Percentiles rank a stretch among this genome's conserved stretches.
Conservation (phyloP, 2,329 filamentous ascomycete species). For the Orbilia quercus region DNA sequence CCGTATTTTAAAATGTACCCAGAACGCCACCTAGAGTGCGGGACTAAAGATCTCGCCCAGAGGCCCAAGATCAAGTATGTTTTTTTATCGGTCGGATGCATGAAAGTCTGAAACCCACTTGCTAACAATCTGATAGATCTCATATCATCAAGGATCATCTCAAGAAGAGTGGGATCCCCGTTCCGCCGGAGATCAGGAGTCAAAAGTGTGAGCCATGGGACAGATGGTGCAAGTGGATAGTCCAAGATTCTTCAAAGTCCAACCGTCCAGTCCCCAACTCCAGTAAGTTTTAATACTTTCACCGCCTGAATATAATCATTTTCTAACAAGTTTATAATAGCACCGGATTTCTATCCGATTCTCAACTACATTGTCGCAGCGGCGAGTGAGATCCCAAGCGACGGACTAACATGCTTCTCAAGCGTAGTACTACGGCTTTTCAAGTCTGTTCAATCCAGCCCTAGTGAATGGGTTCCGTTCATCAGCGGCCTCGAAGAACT, state of each 20-base stretch:
- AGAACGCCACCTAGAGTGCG: constrained; percentile 42
- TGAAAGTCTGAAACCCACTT: background rate
- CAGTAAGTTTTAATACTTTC: constrained; percentile 41
- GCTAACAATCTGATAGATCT: constrained; percentile 28
- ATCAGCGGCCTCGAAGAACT: constrained; percentile 45
- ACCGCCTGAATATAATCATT: no score
- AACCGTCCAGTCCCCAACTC: constrained; percentile 48
- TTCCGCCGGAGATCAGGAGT: constrained; percentile 52
- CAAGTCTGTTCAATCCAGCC: constrained; percentile 41
- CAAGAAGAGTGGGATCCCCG: constrained; percentile 39
- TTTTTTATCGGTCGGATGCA: background rate
- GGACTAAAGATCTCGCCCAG: constrained; percentile 51
- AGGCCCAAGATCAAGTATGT: constrained; percentile 47
- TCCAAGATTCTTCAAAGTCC: constrained; percentile 38
- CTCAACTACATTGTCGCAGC: constrained; percentile 46
- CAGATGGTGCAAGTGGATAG: constrained; percentile 51
- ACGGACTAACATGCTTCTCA: constrained; percentile 52
- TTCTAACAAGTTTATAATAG: background rate
- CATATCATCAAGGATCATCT: constrained; percentile 52
- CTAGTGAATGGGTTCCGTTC: constrained; percentile 36
- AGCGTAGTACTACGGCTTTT: constrained; percentile 46
- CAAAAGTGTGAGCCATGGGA: constrained; percentile 54
- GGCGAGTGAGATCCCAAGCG: constrained; percentile 47
- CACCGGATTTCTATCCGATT: constrained; percentile 48
- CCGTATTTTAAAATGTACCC: constrained; percentile 54